A percentile compares a stretch with the other conserved stretches of the same genome.
Evolutionary conservation across 306 rosid genomes (phyloP).

Genomic region (Prunus armeniaca): DNA sequence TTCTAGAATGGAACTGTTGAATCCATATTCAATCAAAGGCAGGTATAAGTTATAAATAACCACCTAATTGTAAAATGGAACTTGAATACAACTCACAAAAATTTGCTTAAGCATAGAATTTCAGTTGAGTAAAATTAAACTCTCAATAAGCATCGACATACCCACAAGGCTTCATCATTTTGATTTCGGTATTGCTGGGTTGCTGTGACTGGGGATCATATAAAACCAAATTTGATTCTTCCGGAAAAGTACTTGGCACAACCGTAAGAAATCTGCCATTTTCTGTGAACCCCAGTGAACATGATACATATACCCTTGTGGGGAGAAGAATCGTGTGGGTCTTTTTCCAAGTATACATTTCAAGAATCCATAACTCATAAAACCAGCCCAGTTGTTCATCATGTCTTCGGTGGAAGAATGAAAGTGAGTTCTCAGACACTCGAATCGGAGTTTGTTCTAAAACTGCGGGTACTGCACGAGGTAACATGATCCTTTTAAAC

Average conservation of each 20-base stretch:
- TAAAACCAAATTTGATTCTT: not conserved
- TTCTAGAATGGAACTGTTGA: too few relatives aligned
- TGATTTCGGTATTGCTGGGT: too few relatives aligned
- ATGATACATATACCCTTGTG: not conserved
- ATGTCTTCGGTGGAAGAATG: not conserved
- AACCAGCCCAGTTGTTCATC: not conserved
- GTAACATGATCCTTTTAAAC: not conserved
- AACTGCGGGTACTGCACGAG: too few relatives aligned
- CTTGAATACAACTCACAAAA: too few relatives aligned
- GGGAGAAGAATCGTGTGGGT: not conserved
- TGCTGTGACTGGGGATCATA: not conserved
- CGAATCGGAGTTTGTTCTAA: too few relatives aligned
- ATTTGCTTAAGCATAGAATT: not conserved
- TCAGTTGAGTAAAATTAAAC: not conserved
- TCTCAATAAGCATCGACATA: not conserved
- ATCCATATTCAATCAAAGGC: too few relatives aligned
- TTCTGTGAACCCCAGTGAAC: not conserved
- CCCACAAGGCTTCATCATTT: too few relatives aligned
- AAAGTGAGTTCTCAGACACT: not conserved
- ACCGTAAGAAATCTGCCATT: not conserved
- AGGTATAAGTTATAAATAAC: too few relatives aligned
- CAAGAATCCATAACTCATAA: not conserved
- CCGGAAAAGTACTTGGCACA: not conserved
- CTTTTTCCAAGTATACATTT: not conserved
- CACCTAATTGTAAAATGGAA: too few relatives aligned